Base-by-base conservation (phyloP, 2,329 filamentous ascomycete genomes). In the Acrocalymma vagum region DNA sequence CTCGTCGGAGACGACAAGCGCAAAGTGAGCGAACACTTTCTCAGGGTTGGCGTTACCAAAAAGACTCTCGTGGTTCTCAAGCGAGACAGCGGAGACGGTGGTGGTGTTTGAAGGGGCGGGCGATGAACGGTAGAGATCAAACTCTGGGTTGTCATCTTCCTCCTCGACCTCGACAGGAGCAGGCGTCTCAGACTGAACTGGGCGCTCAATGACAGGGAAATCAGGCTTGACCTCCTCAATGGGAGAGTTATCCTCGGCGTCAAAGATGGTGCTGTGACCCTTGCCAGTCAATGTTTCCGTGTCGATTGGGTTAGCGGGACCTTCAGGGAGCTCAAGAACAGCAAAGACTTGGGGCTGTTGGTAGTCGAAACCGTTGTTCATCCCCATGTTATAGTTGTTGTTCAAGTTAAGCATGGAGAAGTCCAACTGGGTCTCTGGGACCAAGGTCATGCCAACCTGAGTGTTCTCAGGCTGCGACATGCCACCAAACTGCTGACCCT, bases 371-470 rank as follows among this genome's bases (percentile, higher is more conserved):
- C 52, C 55, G 67, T 82, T 85, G 66, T 76, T 78, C 68, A 79
- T 84, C 29, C 63, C 61, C 43, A 76, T 74, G 62, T 64, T 66
- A 47, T 60, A 60, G 52, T 60, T 65, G 60, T 66, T 69, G 56
- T 66, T 69, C 29, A 91, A 69, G 58, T 82, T 80, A 58, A 94
- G 79, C 72, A 87, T 82, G 38, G 85, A 83, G 58, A 91, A 85
- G 60, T 95, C 88, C 70, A 91, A 78, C 36, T 75, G 78, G 56
- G 88, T 84, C 71, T 95, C 90, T 2, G 90, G 89, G 30, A 95
- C 84, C 80, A 92, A 87, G 42, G 87, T 83, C 80, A 95, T 88
- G 62, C 85, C 85, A 52, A 92, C 73, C 42, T 82, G 80, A 17
- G 75, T 68, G 53, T 71, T 86, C 65, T 88, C 85, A 51, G 85